Evolutionary conservation across 257 asterid genomes (phyloP).

Genomic region (Hygrophila difformis): DNA sequence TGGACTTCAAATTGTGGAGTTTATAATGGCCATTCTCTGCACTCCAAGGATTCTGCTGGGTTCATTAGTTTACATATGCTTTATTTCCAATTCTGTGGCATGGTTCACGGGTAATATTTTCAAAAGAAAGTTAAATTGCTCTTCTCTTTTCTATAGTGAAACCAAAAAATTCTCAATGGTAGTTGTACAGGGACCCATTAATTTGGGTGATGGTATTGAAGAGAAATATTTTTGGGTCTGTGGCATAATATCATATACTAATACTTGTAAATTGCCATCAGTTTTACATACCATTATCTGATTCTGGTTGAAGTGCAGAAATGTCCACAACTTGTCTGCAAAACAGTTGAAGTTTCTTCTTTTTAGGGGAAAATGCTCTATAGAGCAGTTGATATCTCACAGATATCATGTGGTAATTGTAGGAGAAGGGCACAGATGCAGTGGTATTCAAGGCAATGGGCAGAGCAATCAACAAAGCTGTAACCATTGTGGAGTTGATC

Average conservation of each 20-base stretch:
- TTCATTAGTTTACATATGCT: too few relatives aligned
- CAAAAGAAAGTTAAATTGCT: background rate
- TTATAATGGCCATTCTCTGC: too few relatives aligned
- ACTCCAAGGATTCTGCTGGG: too few relatives aligned
- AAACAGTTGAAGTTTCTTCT: too few relatives aligned
- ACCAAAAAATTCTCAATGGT: background rate
- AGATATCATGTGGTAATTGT: conserved; percentile 11
- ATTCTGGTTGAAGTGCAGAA: background rate
- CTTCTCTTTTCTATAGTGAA: background rate
- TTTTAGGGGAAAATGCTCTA: too few relatives aligned
- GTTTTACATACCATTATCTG: background rate
- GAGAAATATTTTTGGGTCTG: too few relatives aligned
- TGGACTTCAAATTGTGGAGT: too few relatives aligned
- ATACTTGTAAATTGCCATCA: background rate
- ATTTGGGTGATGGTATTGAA: conserved; percentile 1
- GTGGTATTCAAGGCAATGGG: conserved; percentile 76
- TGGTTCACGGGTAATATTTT: too few relatives aligned
- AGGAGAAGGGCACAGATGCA: conserved; percentile 60
- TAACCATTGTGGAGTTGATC: conserved; percentile 59
- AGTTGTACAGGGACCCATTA: background rate
- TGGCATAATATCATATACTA: background rate
- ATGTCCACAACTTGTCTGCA: background rate
- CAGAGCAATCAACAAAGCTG: conserved; percentile 70
- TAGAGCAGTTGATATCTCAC: background rate
- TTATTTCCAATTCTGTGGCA: too few relatives aligned